Conservation (phyloP, 2,329 filamentous ascomycete genomes). For the Neospermospora avenae region DNA sequence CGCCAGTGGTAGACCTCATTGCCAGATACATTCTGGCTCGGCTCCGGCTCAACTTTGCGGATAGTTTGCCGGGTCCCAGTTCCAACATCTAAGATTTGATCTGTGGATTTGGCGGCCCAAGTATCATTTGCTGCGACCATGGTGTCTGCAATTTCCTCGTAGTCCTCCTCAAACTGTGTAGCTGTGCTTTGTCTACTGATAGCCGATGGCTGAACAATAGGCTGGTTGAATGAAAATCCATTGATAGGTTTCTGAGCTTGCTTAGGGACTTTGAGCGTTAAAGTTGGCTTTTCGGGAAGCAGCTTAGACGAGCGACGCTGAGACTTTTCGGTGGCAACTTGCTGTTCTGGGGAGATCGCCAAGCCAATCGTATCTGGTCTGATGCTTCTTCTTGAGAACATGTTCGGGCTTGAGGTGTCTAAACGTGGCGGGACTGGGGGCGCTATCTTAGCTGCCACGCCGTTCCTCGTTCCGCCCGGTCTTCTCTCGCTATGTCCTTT, state of each 20-base stretch:
- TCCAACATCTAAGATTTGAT: constrained; percentile 12
- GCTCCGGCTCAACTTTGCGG: constrained; percentile 13
- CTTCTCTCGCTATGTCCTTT: constrained; percentile 18
- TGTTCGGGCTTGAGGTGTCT: constrained; percentile 29
- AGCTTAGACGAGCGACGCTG: constrained; percentile 29
- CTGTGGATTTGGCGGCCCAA: constrained; percentile 14
- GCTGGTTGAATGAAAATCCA: constrained; percentile 15
- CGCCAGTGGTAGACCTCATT: constrained; percentile 13
- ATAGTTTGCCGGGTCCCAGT: constrained; percentile 19
- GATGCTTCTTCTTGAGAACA: constrained; percentile 34
- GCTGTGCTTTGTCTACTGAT: constrained; percentile 28
- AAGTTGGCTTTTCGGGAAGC: constrained; percentile 32
- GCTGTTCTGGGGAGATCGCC: constrained; percentile 31
- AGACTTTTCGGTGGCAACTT: constrained; percentile 8
- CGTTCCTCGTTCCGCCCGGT: constrained; percentile 27
- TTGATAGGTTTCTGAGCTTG: constrained; percentile 4
- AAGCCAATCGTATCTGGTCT: constrained; percentile 31
- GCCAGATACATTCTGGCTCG: not conserved
- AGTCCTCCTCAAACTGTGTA: constrained; percentile 36
- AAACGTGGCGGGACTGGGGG: constrained; percentile 28
- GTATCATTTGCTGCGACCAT: constrained; percentile 13
- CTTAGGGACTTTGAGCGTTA: constrained; percentile 30
- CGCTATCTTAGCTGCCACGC: constrained; percentile 24
- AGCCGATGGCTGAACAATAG: constrained; percentile 10
- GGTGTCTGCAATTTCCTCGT: constrained; percentile 20